These are phyloP conservation scores for Backusella luteola DNA, from an alignment of 192 early-diverging fungal species.

Conservation along the genomic window DNA sequence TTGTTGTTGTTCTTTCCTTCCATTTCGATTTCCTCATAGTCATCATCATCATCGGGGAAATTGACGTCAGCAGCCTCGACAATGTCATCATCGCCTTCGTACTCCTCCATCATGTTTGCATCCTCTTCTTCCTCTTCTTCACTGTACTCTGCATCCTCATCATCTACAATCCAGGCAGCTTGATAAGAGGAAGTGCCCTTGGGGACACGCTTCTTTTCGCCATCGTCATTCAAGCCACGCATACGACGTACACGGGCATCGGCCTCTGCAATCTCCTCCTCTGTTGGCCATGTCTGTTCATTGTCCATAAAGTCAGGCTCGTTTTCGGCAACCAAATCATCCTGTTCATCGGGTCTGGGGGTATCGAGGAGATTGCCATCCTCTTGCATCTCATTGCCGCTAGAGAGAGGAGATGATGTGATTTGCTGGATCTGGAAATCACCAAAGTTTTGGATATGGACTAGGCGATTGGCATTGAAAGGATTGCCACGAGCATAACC, in stretches of 20 bases:
- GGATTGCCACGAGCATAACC: constrained; percentile 84
- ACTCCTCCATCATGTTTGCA: constrained; percentile 28
- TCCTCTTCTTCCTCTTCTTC: constrained; percentile 49
- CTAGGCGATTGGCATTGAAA: constrained; percentile 87
- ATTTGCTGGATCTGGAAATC: constrained; percentile 87
- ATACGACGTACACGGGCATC: constrained; percentile 49
- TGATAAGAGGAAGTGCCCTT: constrained; percentile 97
- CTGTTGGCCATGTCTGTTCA: constrained; percentile 99
- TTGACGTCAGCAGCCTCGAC: constrained; percentile 25
- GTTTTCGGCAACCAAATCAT: constrained; percentile 83
- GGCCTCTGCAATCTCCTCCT: constrained; percentile 87
- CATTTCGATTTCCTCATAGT: constrained; percentile 52
- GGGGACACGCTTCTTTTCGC: constrained; percentile 72
- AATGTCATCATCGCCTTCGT: constrained; percentile 38
- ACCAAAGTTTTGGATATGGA: constrained; percentile 91
- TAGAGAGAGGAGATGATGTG: constrained; percentile 6
- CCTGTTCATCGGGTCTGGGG: constrained; percentile 69
- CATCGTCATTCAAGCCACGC: constrained; percentile 1
- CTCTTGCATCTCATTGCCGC: constrained; percentile 28
- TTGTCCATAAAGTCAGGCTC: constrained; percentile 84
- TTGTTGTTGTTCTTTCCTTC: constrained; percentile 25
- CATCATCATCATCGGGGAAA: constrained; percentile 52
- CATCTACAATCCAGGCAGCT: constrained; percentile 96
- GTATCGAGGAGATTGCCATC: constrained; percentile 58
- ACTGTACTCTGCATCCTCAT: constrained; percentile 61